Percentiles rank a stretch among this genome's conserved stretches.
Evolutionary conservation across 2,329 filamentous ascomycete genomes (phyloP).

Genomic region (Ophiostoma quercus): DNA sequence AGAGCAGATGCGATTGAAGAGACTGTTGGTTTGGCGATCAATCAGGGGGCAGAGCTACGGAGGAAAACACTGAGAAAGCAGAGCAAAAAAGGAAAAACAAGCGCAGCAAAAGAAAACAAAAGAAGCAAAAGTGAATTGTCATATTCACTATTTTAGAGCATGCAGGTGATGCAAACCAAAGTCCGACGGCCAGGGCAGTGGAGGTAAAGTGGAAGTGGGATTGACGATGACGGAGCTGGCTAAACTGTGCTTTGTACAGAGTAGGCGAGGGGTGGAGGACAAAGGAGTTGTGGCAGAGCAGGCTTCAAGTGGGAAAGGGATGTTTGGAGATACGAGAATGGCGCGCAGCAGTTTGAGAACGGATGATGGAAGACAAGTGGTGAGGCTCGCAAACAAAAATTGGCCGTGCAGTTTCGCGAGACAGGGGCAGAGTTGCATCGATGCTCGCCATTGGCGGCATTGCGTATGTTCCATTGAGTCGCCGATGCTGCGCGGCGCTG

Average conservation of each 20-base stretch:
- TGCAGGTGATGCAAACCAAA: neutral
- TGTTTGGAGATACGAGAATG: neutral
- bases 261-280: neutral
- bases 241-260: neutral
- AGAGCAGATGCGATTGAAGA: neutral
- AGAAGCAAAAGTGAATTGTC: neutral
- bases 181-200: neutral
- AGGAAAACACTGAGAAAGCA: neutral
- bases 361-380: neutral
- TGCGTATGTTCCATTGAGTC: neutral
- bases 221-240: neutral
- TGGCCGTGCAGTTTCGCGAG: neutral
- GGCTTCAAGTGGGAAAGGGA: neutral
- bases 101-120: neutral
- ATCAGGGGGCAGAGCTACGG: neutral
- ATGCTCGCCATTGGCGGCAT: neutral
- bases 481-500: neutral
- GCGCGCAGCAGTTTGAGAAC: neutral
- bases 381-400: neutral
- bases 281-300: neutral
- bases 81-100: neutral
- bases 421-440: neutral
- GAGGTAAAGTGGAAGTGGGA: neutral
- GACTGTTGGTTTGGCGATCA: slow-evolving; percentile 2
- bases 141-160: neutral